Evolutionary conservation across 768 basidiomycete species (phyloP).

Genomic region (Trametes coccinea): DNA sequence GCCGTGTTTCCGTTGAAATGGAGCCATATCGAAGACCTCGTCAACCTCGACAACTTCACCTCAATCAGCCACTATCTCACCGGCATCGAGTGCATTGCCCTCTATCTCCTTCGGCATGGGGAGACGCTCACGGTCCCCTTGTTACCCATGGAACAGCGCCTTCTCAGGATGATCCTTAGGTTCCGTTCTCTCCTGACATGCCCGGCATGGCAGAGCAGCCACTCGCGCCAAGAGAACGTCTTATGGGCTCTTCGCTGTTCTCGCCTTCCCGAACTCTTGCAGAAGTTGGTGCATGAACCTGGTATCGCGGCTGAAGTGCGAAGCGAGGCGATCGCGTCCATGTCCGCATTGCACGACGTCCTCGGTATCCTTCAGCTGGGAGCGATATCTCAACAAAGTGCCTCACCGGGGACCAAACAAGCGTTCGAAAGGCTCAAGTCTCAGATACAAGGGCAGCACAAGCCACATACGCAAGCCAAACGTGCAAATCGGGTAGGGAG

Average conservation of each 20-base stretch:
- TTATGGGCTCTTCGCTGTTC: conserved; percentile 7
- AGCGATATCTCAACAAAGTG: neutral
- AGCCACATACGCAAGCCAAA: too few species aligned
- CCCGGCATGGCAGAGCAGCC: neutral
- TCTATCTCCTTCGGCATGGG: conserved; percentile 11
- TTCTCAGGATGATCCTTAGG: neutral
- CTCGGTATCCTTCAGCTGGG: neutral
- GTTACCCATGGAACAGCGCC: neutral
- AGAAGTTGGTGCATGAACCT: neutral
- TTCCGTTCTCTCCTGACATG: conserved; percentile 1
- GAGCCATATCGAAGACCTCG: neutral
- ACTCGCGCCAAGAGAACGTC: neutral
- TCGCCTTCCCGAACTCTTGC: neutral
- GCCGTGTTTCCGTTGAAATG: neutral
- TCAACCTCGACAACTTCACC: conserved; percentile 5
- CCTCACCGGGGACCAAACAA: neutral
- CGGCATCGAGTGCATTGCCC: neutral
- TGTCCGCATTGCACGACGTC: neutral
- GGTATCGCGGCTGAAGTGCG: neutral
- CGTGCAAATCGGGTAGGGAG: too few species aligned
- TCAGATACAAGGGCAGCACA: neutral
- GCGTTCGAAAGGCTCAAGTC: neutral
- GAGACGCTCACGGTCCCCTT: neutral
- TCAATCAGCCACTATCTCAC: conserved; percentile 10
- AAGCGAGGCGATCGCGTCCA: neutral